These are phyloP conservation scores for Hemisphaericaspora lyxosophila DNA, from an alignment of 1,139 yeast genomes.

Conservation along the genomic window DNA sequence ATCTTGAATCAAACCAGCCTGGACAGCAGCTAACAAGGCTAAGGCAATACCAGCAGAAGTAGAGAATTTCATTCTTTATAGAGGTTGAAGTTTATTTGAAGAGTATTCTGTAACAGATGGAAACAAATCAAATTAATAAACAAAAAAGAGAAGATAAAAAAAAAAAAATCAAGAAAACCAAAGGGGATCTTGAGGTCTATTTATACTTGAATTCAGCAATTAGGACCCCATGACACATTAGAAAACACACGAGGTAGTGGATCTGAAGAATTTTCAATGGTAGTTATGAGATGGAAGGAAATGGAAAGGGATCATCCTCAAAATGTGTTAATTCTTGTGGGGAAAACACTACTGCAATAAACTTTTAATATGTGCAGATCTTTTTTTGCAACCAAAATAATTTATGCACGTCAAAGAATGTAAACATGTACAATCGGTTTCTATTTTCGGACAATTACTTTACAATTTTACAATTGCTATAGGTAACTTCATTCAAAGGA, in stretches of 20 bases:
- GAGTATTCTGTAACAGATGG: no score
- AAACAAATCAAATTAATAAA: no score
- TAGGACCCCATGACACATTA: no score
- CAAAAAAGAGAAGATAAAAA: no score
- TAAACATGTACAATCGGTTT: no score
- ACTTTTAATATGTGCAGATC: no score
- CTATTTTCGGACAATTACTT: no score
- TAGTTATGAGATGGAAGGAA: neutral
- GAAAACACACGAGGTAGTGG: no score
- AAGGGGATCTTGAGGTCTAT: neutral
- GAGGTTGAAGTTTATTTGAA: neutral
- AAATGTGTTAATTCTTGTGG: neutral
- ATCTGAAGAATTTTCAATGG: neutral
- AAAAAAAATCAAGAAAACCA: no score
- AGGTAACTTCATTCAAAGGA: no score
- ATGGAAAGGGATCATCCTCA: neutral
- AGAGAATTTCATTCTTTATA: slow-evolving; percentile 2
- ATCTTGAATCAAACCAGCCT: slow-evolving; percentile 25
- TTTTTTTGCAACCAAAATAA: neutral
- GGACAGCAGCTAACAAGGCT: slow-evolving; percentile 17
- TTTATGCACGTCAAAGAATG: neutral
- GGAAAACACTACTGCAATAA: neutral
- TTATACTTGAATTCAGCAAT: neutral
- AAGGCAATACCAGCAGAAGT: slow-evolving; percentile 8
- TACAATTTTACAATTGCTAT: no score